Percentiles rank a stretch among this genome's conserved stretches.
Conservation (phyloP, 495 filamentous ascomycete species). For the Neurospora discreta region DNA sequence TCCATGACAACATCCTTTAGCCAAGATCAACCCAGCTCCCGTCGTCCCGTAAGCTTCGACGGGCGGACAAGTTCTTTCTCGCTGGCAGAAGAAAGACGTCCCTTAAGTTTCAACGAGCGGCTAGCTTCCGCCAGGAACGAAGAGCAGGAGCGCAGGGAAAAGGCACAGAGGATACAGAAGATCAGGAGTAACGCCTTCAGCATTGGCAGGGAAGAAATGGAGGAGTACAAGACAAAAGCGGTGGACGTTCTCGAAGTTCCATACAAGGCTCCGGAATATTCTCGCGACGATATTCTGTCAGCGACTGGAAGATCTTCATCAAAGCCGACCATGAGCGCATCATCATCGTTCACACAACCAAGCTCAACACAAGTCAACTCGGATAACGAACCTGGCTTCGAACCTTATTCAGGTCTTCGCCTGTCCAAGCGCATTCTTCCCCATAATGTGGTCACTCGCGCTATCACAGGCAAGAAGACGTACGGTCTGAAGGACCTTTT, state of each 20-base stretch:
- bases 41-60: conserved; percentile 63
- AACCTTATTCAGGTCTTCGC: conserved; percentile 76
- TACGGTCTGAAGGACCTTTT: conserved; percentile 76
- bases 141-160: conserved; percentile 45
- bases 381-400: conserved; percentile 44
- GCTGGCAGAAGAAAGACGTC: conserved; percentile 25
- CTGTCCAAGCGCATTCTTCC: conserved; percentile 80
- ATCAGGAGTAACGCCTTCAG: conserved; percentile 62
- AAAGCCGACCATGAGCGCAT: not conserved
- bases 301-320: not conserved
- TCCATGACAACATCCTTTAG: conserved; percentile 23
- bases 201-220: conserved; percentile 52
- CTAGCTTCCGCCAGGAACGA: conserved; percentile 57
- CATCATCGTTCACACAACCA: not conserved
- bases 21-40: conserved; percentile 9
- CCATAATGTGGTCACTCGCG: conserved; percentile 64
- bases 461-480: conserved; percentile 61
- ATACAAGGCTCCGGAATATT: conserved; percentile 40
- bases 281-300: conserved; percentile 53
- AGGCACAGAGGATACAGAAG: conserved; percentile 40
- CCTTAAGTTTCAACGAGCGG: conserved; percentile 76
- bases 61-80: conserved; percentile 38
- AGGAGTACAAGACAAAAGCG: conserved; percentile 51
- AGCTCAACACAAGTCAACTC: not conserved
- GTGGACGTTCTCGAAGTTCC: conserved; percentile 40